Evolutionary conservation across 306 rosid species (phyloP).

Genomic region (Rubus idaeus): DNA sequence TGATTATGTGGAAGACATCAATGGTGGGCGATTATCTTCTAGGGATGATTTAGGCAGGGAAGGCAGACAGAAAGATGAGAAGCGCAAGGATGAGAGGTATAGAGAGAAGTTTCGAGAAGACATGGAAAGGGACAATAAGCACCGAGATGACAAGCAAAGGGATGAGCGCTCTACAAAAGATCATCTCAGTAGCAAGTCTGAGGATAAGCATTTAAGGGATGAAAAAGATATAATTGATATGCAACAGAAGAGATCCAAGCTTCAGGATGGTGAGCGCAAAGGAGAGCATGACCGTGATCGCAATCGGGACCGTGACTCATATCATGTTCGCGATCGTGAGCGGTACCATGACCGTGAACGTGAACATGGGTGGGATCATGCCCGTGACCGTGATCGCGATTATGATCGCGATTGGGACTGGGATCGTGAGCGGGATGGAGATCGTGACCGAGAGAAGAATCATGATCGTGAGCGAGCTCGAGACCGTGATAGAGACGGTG

Average conservation of each 20-base stretch:
- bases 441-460: constrained; percentile 56
- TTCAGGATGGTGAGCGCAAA: constrained; percentile 56
- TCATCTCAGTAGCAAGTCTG: constrained; percentile 56
- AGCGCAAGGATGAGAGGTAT: constrained; percentile 77
- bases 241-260: constrained; percentile 71
- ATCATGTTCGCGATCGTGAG: constrained; percentile 40
- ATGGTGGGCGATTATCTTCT: constrained; percentile 52
- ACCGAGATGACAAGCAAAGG: constrained; percentile 67
- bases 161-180: constrained; percentile 70
- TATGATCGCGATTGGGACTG: constrained; percentile 38
- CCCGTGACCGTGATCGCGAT: constrained; percentile 31
- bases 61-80: constrained; percentile 77
- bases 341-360: constrained; percentile 40
- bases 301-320: constrained; percentile 38
- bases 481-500: constrained; percentile 47
- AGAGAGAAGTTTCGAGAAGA: constrained; percentile 76
- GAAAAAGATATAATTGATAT: constrained; percentile 64
- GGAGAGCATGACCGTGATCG: constrained; percentile 42
- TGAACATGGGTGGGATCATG: constrained; percentile 37
- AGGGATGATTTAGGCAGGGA: constrained; percentile 70
- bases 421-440: constrained; percentile 50
- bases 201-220: constrained; percentile 71
- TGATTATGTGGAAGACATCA: constrained; percentile 60
- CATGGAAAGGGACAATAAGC: constrained; percentile 69
- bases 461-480: constrained; percentile 56